Evolutionary conservation across 306 rosid genomes (phyloP).

Genomic region (Cicer arietinum): DNA sequence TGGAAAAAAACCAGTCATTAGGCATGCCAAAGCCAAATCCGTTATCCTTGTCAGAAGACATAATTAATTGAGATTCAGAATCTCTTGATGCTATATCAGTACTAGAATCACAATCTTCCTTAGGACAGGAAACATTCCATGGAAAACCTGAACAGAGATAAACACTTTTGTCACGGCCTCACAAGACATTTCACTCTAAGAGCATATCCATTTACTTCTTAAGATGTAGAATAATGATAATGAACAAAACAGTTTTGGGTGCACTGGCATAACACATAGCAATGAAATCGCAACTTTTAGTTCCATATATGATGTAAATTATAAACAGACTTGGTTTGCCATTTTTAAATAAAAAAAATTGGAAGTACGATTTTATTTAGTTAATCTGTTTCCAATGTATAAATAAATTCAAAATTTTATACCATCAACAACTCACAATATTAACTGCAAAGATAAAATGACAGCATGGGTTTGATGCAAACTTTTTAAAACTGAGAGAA

Average conservation of each 20-base stretch:
- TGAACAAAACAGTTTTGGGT: conserved; percentile 29
- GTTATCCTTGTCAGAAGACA: conserved; percentile 62
- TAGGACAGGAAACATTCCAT: conserved; percentile 49
- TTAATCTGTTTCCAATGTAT: conserved; percentile 22
- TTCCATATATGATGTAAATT: conserved; percentile 22
- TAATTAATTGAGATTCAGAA: conserved; percentile 55
- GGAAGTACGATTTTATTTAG: conserved; percentile 23
- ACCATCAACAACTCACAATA: conserved; percentile 22
- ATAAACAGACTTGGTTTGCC: not conserved
- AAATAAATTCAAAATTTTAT: conserved; percentile 31
- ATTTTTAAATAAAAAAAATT: conserved; percentile 22
- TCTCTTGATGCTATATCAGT: conserved; percentile 53
- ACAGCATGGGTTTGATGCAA: not conserved
- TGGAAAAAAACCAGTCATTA: conserved; percentile 82
- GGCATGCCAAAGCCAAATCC: conserved; percentile 53
- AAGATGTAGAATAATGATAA: conserved; percentile 26
- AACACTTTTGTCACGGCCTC: conserved; percentile 24
- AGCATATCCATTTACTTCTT: conserved; percentile 29
- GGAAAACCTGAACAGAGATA: conserved; percentile 61
- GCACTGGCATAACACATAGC: conserved; percentile 32
- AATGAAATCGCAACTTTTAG: conserved; percentile 34
- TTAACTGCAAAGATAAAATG: conserved; percentile 19
- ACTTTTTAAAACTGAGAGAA: conserved; percentile 23
- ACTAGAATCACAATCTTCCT: conserved; percentile 53
- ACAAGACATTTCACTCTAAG: conserved; percentile 25